Conservation (phyloP, 2,329 filamentous ascomycete genomes). For the Sordariomycetes sp. region DNA sequence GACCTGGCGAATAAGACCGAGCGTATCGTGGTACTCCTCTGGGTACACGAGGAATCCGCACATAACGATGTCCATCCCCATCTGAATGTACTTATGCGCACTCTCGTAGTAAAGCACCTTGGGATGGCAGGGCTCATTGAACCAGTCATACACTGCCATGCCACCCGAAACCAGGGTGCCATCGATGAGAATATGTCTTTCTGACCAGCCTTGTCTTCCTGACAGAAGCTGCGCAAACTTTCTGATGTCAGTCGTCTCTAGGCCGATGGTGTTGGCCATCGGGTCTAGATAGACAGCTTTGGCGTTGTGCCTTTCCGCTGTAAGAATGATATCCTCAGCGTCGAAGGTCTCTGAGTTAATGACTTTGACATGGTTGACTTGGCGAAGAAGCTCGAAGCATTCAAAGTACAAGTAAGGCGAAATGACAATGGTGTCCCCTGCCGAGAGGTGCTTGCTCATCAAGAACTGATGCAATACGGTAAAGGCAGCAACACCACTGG, state of each 20-base stretch:
- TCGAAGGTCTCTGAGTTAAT: conserved; percentile 4
- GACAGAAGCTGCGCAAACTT: conserved; percentile 2
- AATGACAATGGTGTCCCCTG: conserved; percentile 5
- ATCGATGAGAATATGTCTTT: conserved; percentile 3
- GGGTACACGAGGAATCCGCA: conserved; percentile 5
- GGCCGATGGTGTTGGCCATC: conserved; percentile 6
- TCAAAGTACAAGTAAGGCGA: conserved; percentile 6
- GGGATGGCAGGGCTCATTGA: conserved; percentile 1
- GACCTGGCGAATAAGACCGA: conserved; percentile 5
- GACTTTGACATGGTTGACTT: conserved; percentile 2
- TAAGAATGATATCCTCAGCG: conserved; percentile 4
- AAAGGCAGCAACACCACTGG: conserved; percentile 5
- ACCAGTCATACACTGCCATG: conserved; percentile 4
- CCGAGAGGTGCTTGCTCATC: conserved; percentile 3
- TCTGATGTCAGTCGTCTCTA: conserved; percentile 5
- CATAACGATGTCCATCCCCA: conserved; percentile 7
- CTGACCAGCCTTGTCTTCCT: conserved; percentile 1
- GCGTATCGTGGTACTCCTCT: conserved; percentile 3
- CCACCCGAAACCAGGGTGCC: conserved; percentile 4
- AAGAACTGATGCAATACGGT: conserved; percentile 5
- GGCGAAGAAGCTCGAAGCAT: conserved; percentile 4
- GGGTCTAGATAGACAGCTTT: conserved; percentile 5
- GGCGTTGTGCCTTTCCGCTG: conserved; percentile 5
- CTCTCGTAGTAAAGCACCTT: conserved; percentile 6
- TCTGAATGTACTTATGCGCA: conserved; percentile 6